Conservation (phyloP, 225 moss, liverwort and hornwort species). For the Sphagnum tenellum region DNA sequence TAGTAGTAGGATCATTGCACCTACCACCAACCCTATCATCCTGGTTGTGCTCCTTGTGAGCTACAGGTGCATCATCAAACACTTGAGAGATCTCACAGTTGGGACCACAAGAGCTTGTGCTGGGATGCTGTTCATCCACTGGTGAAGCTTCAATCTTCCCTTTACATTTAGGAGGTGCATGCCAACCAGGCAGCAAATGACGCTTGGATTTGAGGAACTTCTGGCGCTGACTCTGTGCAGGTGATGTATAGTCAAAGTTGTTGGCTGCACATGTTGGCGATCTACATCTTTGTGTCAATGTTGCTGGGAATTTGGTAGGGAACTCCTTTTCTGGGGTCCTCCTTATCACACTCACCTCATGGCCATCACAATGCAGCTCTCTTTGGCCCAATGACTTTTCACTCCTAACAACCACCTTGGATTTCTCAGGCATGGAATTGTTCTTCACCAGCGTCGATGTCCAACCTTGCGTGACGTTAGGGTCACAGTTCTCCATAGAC, state of each 20-base stretch:
- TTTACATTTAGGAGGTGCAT: slow-evolving; percentile 23
- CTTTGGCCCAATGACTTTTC: slow-evolving; percentile 23
- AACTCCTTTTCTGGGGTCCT: slow-evolving; percentile 24
- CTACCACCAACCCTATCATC: slow-evolving; percentile 7
- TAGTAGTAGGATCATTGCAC: too few relatives aligned
- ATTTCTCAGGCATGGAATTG: slow-evolving; percentile 14
- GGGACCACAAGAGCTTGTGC: slow-evolving; percentile 1
- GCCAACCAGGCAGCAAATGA: slow-evolving; percentile 64
- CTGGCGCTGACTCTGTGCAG: slow-evolving; percentile 24
- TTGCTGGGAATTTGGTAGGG: slow-evolving; percentile 5
- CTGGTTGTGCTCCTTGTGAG: not conserved
- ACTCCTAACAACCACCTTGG: not conserved
- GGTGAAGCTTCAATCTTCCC: slow-evolving; percentile 10
- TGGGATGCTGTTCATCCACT: not conserved
- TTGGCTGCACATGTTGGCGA: slow-evolving; percentile 85
- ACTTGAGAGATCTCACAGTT: not conserved
- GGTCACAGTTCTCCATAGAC: slow-evolving; percentile 35
- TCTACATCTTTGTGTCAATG: slow-evolving; percentile 45
- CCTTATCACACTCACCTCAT: slow-evolving; percentile 2
- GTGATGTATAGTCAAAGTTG: slow-evolving; percentile 69
- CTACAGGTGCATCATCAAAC: not conserved
- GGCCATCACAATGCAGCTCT: slow-evolving; percentile 18
- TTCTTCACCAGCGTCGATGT: slow-evolving; percentile 13
- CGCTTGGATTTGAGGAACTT: slow-evolving; percentile 77
- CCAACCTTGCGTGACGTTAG: slow-evolving; percentile 25